These are phyloP conservation scores for Entomortierella beljakovae DNA, from an alignment of 192 early-diverging fungal species.

Conservation along the genomic window DNA sequence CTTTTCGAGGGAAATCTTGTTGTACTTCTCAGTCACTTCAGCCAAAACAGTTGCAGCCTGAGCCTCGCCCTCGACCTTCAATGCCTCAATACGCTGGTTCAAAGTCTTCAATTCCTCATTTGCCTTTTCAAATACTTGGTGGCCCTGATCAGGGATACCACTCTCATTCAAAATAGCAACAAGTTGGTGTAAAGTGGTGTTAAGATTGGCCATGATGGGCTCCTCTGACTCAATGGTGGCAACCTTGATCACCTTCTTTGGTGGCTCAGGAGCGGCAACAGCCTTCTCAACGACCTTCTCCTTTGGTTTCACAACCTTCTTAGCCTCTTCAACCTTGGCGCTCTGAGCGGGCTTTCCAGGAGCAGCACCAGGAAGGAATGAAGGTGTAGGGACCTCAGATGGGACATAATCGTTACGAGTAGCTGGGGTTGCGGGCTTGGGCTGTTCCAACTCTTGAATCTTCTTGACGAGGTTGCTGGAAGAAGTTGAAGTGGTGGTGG, in stretches of 20 bases:
- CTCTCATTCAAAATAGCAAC: slow-evolving; percentile 49
- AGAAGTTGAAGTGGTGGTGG: neutral
- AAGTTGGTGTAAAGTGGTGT: slow-evolving; percentile 41
- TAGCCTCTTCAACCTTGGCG: slow-evolving; percentile 16
- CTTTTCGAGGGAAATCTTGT: slow-evolving; percentile 58
- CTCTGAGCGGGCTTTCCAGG: slow-evolving; percentile 21
- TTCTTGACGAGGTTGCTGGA: slow-evolving; percentile 31
- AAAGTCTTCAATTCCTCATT: slow-evolving; percentile 63
- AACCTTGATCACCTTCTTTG: slow-evolving; percentile 50
- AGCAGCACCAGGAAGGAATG: slow-evolving; percentile 38
- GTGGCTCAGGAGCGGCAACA: slow-evolving; percentile 11
- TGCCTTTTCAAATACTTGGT: slow-evolving; percentile 69
- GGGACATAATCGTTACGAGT: slow-evolving; percentile 34
- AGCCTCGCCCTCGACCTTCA: slow-evolving; percentile 56
- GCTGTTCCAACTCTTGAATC: slow-evolving; percentile 50
- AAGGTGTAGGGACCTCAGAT: slow-evolving; percentile 28
- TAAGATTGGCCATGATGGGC: slow-evolving; percentile 48
- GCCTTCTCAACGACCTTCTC: slow-evolving; percentile 12
- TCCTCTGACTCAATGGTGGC: slow-evolving; percentile 49
- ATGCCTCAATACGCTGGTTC: slow-evolving; percentile 60
- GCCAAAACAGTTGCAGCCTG: slow-evolving; percentile 46
- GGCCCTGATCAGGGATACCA: slow-evolving; percentile 59
- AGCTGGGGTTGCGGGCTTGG: slow-evolving; percentile 46
- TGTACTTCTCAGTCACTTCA: slow-evolving; percentile 58
- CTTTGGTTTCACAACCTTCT: slow-evolving; percentile 33